phyloP scores from a whole-genome alignment of 768 basidiomycete genomes.

The Pleurotus djamor region DNA sequence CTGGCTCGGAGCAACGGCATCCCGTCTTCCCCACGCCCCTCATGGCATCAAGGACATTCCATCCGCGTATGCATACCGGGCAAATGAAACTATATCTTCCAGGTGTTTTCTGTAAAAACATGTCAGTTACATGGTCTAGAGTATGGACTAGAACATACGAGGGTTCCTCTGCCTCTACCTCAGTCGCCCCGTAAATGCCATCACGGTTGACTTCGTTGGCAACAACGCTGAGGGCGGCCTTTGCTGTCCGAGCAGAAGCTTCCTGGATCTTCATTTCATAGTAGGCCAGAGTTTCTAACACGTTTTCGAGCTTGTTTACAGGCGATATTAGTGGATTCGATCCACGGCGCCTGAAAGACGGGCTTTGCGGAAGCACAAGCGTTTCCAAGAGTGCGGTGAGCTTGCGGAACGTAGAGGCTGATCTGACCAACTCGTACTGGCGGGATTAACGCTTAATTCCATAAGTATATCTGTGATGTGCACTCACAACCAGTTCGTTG shows the following conservation, averaged over 20 bases:
- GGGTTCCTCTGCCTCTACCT: slow-evolving; percentile 28
- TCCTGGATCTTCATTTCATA: slow-evolving; percentile 52
- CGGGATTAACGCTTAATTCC: background rate
- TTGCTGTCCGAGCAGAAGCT: slow-evolving; percentile 44
- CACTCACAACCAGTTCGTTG: slow-evolving; percentile 62
- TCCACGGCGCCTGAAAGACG: slow-evolving; percentile 14
- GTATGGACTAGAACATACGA: slow-evolving; percentile 37
- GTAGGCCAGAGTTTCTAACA: slow-evolving; percentile 43
- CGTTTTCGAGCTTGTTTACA: slow-evolving; percentile 35
- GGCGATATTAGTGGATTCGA: slow-evolving; percentile 25
- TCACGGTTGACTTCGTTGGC: slow-evolving; percentile 59
- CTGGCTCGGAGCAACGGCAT: slow-evolving; percentile 35
- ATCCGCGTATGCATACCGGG: slow-evolving; percentile 53
- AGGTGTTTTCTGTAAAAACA: slow-evolving; percentile 33
- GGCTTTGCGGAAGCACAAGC: slow-evolving; percentile 26
- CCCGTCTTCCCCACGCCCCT: slow-evolving; percentile 29
- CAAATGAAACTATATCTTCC: slow-evolving; percentile 52
- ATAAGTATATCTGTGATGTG: background rate
- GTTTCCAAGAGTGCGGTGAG: slow-evolving; percentile 43
- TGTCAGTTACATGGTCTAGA: slow-evolving; percentile 15
- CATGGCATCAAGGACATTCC: slow-evolving; percentile 53
- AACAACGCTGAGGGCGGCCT: slow-evolving; percentile 55
- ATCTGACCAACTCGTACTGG: slow-evolving; percentile 68
- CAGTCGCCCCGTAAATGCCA: slow-evolving; percentile 44
- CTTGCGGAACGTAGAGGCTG: slow-evolving; percentile 43